phyloP scores from a whole-genome alignment of 768 basidiomycete species.

The Daedalea quercina region DNA sequence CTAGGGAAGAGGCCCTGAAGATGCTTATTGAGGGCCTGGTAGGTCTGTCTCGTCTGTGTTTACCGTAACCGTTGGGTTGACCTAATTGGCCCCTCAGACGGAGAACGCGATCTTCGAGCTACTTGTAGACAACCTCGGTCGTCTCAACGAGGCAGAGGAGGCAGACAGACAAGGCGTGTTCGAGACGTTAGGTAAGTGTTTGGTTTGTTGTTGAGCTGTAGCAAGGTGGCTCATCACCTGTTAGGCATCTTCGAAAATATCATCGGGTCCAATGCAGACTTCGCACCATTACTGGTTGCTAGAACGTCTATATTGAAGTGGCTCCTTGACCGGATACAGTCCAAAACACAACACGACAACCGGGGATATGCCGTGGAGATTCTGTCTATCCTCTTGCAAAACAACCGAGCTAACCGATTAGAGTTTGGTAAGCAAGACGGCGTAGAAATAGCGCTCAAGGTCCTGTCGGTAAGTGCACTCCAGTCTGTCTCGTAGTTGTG shows the following conservation, averaged over 20 bases:
- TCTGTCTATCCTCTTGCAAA: conserved; percentile 84
- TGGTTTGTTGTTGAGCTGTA: neutral
- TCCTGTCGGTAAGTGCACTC: conserved; percentile 69
- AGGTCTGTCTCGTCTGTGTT: conserved; percentile 23
- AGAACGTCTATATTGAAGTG: conserved; percentile 75
- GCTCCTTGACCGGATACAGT: conserved; percentile 71
- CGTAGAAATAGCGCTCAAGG: conserved; percentile 68
- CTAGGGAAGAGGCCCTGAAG: conserved; percentile 61
- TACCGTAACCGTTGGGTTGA: neutral
- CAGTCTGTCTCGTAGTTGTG: conserved; percentile 7
- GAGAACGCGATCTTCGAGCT: conserved; percentile 82
- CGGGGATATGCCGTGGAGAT: conserved; percentile 90
- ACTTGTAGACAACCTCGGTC: conserved; percentile 79
- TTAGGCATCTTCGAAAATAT: conserved; percentile 90
- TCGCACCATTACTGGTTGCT: conserved; percentile 62
- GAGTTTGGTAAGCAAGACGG: conserved; percentile 70
- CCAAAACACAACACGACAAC: conserved; percentile 80
- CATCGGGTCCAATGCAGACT: conserved; percentile 73
- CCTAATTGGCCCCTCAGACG: conserved; percentile 39
- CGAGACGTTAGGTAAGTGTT: conserved; percentile 69
- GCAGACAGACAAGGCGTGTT: conserved; percentile 89
- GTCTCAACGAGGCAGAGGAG: conserved; percentile 89
- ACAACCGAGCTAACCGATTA: conserved; percentile 60
- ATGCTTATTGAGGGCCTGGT: conserved; percentile 74
- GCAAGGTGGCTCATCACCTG: neutral